Conservation (phyloP, 192 early-diverging fungal genomes). For the Umbelopsis sp. region DNA sequence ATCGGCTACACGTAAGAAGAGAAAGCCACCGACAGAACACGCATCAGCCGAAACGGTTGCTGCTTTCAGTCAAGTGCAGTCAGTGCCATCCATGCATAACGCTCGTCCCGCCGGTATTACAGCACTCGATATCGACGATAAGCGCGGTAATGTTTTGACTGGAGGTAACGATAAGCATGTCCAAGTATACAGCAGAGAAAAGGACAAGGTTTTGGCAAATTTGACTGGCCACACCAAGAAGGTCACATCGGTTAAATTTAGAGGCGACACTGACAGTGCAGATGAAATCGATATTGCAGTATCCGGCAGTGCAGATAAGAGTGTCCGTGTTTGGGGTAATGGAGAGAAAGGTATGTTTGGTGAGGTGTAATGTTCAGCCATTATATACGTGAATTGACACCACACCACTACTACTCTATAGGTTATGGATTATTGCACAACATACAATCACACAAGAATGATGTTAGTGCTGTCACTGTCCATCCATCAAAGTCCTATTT, state of each 20-base stretch:
- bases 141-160: slow-evolving; percentile 69
- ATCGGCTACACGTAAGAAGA: slow-evolving; percentile 72
- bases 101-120: slow-evolving; percentile 73
- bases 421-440: slow-evolving; percentile 50
- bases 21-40: slow-evolving; percentile 78
- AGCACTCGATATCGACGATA: slow-evolving; percentile 55
- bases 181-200: slow-evolving; percentile 65
- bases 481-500: slow-evolving; percentile 85
- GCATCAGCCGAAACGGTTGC: slow-evolving; percentile 69
- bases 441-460: slow-evolving; percentile 67
- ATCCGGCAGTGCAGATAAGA: slow-evolving; percentile 79
- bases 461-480: slow-evolving; percentile 73
- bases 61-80: slow-evolving; percentile 49
- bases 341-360: slow-evolving; percentile 49
- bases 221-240: slow-evolving; percentile 87
- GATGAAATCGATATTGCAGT: slow-evolving; percentile 58
- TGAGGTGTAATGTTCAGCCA: no score
- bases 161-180: slow-evolving; percentile 82
- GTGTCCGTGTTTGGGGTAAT: slow-evolving; percentile 75
- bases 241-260: slow-evolving; percentile 73
- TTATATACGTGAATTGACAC: slow-evolving; percentile 1
- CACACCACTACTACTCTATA: background rate
- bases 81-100: slow-evolving; percentile 68
- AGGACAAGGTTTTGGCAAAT: slow-evolving; percentile 64
- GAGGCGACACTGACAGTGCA: slow-evolving; percentile 47